Conservation (phyloP, 169 alveolate genomes). For the Hepatocystis sp. region DNA sequence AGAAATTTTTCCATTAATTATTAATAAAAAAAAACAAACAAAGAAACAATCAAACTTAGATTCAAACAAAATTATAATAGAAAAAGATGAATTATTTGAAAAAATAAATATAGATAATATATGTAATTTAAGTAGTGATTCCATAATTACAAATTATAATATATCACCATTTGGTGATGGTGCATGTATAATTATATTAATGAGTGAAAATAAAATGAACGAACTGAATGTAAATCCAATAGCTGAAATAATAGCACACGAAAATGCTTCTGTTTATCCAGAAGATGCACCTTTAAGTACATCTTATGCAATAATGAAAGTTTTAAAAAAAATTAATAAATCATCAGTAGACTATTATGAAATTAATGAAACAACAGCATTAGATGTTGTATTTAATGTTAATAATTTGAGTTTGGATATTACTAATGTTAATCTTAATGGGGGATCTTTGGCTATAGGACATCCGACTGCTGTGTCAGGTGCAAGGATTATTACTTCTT, state of each 20-base stretch:
- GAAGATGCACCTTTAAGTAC: slow-evolving; percentile 71
- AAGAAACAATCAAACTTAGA: too few species aligned
- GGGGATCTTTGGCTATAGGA: slow-evolving; percentile 80
- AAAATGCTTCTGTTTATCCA: slow-evolving; percentile 74
- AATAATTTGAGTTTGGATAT: slow-evolving; percentile 71
- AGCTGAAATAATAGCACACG: slow-evolving; percentile 76
- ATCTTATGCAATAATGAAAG: slow-evolving; percentile 45
- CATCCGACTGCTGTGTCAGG: slow-evolving; percentile 85
- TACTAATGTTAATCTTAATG: slow-evolving; percentile 79
- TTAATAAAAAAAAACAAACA: slow-evolving; percentile 54
- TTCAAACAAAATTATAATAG: slow-evolving; percentile 14
- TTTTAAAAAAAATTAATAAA: slow-evolving; percentile 33
- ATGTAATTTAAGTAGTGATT: slow-evolving; percentile 57
- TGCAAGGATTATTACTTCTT: slow-evolving; percentile 77
- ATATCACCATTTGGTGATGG: slow-evolving; percentile 74
- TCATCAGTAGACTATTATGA: slow-evolving; percentile 79
- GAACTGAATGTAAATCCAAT: slow-evolving; percentile 58
- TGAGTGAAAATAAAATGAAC: slow-evolving; percentile 68
- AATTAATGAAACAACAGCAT: slow-evolving; percentile 79
- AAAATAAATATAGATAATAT: slow-evolving; percentile 56
- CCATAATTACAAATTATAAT: slow-evolving; percentile 40
- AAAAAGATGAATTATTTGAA: slow-evolving; percentile 40
- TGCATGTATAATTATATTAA: slow-evolving; percentile 57
- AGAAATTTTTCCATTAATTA: slow-evolving; percentile 78
- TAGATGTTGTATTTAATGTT: slow-evolving; percentile 73